Base-by-base conservation (phyloP, 805 yeast species). In the Candida gorgasii region DNA sequence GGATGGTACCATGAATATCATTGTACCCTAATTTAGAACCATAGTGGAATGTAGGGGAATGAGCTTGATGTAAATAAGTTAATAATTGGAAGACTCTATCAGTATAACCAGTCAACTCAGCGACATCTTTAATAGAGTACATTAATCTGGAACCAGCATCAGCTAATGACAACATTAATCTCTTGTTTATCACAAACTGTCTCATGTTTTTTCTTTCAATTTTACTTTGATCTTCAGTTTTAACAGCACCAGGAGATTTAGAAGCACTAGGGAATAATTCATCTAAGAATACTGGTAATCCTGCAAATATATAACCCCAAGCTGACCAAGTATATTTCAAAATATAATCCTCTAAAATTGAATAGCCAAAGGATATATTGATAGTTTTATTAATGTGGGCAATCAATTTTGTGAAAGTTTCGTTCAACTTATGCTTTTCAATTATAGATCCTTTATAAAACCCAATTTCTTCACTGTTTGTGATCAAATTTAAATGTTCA, bases 281-380 rank as follows among this genome's bases (percentile, higher is more conserved):
- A 14, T 82, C 83, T 44, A 88, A 61, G 40, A 89, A 79, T 13
- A 90, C 90, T 2, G 98, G 98, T 48, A 90, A 75, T 1, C 96
- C 85, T 0, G 96, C 87, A 66, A 88, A 89, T 16, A 89, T 63
- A 59, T 89, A 89, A n/a, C 97, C 97, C 65, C 90, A 76, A 0
- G 95, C 96, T 3, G 96, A 89, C 97, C 97, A 90, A 9, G 92
- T 80, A 58, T 87, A 89, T 65, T 89, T 90, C 61, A 90, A 75
- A 36, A 89, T 79, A 56, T 89, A 88, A 58, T 89, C 95, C 66
- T 90, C 97, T 45, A 86, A 62, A 47, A 87, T 72, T 39, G 82
- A 83, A 61, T 89, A 90, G 8, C 74, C 65, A 43, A 86, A 82
- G 46, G 85, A 78, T 30, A 76, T 70, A 46, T 77, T 71, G 51